Evolutionary conservation across 148 eudicot species (phyloP).

Genomic region (Cornus florida): DNA sequence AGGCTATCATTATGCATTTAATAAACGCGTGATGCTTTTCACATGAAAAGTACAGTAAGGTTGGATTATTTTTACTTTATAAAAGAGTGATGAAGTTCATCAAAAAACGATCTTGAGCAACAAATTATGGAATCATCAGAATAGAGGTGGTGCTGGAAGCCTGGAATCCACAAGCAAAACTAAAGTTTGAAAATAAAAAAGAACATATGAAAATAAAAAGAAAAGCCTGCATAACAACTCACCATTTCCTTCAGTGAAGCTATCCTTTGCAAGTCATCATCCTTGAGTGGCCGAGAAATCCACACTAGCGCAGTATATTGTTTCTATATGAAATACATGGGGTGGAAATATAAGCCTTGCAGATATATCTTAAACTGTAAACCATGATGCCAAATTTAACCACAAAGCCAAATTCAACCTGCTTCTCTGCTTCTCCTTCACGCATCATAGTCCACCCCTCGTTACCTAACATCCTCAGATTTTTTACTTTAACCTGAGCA

Average conservation of each 20-base stretch:
- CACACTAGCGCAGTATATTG: slow-evolving; percentile 94
- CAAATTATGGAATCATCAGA: not conserved
- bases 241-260: slow-evolving; percentile 77
- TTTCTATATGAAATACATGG: slow-evolving; percentile 52
- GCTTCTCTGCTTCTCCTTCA: slow-evolving; percentile 99
- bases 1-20: no score
- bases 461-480: slow-evolving; percentile 70
- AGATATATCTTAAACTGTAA: not conserved
- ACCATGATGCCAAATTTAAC: not conserved
- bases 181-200: not conserved
- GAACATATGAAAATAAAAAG: not conserved
- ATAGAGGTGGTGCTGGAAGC: not conserved
- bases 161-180: not conserved
- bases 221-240: slow-evolving; percentile 19
- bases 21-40: no score
- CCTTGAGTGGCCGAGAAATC: slow-evolving; percentile 76
- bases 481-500: slow-evolving; percentile 73
- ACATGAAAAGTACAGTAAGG: no score
- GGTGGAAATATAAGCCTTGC: not conserved
- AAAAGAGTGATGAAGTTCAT: not conserved
- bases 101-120: not conserved
- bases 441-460: slow-evolving; percentile 93
- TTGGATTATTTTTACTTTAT: not conserved
- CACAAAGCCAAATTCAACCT: slow-evolving; percentile 43
- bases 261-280: slow-evolving; percentile 61